Evolutionary conservation across 129 eudicot species (phyloP).

Genomic region (Solidago caesia): DNA sequence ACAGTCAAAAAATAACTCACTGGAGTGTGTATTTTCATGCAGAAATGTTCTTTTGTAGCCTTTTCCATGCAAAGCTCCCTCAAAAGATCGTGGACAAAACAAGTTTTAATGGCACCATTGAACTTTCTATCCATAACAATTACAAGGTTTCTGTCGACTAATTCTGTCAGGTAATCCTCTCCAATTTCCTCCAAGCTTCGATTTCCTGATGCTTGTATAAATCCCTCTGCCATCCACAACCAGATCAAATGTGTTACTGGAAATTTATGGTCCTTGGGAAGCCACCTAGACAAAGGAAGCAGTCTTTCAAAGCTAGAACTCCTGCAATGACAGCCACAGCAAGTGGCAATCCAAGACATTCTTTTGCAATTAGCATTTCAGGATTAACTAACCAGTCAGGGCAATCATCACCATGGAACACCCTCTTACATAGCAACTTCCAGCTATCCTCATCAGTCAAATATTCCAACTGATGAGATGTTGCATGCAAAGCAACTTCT

Average conservation of each 20-base stretch:
- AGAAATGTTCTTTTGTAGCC: constrained; percentile 9
- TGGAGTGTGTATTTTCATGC: not conserved
- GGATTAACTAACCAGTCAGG: constrained; percentile 1
- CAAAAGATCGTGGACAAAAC: constrained; percentile 25
- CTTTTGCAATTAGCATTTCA: constrained; percentile 26
- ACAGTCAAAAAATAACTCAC: not conserved
- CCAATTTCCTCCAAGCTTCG: constrained; percentile 6
- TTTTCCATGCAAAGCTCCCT: constrained; percentile 31
- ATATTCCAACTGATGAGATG: not conserved
- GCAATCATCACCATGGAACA: constrained; percentile 13
- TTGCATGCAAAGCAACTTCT: constrained; percentile 24
- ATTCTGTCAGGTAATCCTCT: constrained; percentile 14
- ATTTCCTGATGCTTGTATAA: no score
- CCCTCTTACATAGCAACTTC: constrained; percentile 22
- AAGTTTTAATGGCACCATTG: constrained; percentile 13
- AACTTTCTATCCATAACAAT: not conserved
- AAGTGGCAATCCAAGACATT: constrained; percentile 41
- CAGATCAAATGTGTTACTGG: no score
- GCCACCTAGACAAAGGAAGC: no score
- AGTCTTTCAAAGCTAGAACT: constrained; percentile 8
- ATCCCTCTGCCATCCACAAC: no score
- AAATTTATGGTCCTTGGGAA: no score
- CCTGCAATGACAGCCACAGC: constrained; percentile 38
- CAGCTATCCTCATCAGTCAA: constrained; percentile 22
- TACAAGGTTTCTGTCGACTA: constrained; percentile 13